Evolutionary conservation across 495 filamentous ascomycete genomes (phyloP), one percentile per base, ranked within the genome.

Genomic region (Xylaria nigripes): DNA sequence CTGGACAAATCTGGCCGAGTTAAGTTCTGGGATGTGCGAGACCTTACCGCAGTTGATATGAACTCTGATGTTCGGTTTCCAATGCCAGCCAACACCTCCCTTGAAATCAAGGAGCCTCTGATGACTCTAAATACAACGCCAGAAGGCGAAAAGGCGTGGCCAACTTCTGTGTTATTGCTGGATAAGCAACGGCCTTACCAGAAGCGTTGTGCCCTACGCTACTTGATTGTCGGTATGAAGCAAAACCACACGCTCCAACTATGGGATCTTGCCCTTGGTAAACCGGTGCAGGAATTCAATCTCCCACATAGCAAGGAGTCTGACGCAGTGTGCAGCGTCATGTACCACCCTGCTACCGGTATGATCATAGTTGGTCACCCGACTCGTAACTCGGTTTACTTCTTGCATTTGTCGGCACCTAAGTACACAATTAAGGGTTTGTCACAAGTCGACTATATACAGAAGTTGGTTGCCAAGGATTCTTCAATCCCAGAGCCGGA

Each of bases 201-300:
- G 67, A 93, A 88, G 69, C 86, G 86, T 29, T 83, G 84, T 64
- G 90, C 94, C 16, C 72, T 94, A 54, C 81, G 94, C 55, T 99
- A 97, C 72, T 83, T 97, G 70, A 81, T 99, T 54, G 91, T 99
- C 47, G 94, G 94, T 55, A 86, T 96, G 78, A 97, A 96, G 73
- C 94, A 97, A 68, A 99, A 99, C 68, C 94, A 99, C 72, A 93
- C 90, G 45, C 83, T 99, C 55, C 94, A 99, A 74, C 80, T 99
- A 52, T 99, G 94, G 94, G 94, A 99, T 79, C 86, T 99, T 68
- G 88, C 87, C 51, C 82, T 99, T 5, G 84, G 84, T 51, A 96
- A 94, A 73, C 86, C 91, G 25, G 93, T 99, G 45, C 90, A 97
- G 68, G 94, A 99, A 73, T 81, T 97, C 62, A 90, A 92, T 68